Conservation (phyloP, 2,329 filamentous ascomycete genomes). For the Fusarium buxicola region DNA sequence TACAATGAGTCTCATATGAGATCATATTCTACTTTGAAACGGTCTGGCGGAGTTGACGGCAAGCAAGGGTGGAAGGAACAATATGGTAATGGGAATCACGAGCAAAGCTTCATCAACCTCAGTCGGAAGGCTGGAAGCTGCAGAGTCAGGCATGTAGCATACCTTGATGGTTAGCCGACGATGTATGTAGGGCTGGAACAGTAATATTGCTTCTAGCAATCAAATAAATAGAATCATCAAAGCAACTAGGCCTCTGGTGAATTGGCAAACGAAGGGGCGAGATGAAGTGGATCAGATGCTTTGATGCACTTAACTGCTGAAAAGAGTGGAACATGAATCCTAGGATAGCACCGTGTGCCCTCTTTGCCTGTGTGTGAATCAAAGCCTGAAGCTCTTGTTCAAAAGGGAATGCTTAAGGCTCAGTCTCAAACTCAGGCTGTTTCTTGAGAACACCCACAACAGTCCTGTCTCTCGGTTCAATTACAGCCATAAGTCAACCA, state of each 20-base stretch:
- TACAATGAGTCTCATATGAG: conserved; percentile 14
- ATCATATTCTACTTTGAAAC: conserved; percentile 19
- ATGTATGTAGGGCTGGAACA: conserved; percentile 38
- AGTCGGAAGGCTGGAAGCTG: conserved; percentile 14
- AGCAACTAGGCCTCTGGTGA: background rate
- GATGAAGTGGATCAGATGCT: background rate
- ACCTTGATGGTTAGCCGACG: conserved; percentile 24
- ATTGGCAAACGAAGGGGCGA: background rate
- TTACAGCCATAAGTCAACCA: background rate
- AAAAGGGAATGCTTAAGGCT: conserved; percentile 18
- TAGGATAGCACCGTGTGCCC: too few relatives aligned
- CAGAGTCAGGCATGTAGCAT: conserved; percentile 38
- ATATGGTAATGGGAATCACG: conserved; percentile 40
- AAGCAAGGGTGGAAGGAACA: conserved; percentile 26
- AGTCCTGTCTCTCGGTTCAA: conserved; percentile 4
- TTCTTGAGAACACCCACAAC: conserved; percentile 22
- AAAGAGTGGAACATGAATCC: too few relatives aligned
- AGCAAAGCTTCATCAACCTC: conserved; percentile 34
- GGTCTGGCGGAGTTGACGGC: conserved; percentile 40
- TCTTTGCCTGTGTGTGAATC: too few relatives aligned
- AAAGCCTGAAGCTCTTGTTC: background rate
- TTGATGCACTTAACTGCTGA: too few relatives aligned
- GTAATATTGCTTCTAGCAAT: conserved; percentile 35
- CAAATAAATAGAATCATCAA: conserved; percentile 25
- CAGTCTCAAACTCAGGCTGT: conserved; percentile 20